Evolutionary conservation across 371 early-diverging fungal genomes (phyloP), one percentile per base, ranked within the genome.

Genomic region (Apophysomyces variabilis): DNA sequence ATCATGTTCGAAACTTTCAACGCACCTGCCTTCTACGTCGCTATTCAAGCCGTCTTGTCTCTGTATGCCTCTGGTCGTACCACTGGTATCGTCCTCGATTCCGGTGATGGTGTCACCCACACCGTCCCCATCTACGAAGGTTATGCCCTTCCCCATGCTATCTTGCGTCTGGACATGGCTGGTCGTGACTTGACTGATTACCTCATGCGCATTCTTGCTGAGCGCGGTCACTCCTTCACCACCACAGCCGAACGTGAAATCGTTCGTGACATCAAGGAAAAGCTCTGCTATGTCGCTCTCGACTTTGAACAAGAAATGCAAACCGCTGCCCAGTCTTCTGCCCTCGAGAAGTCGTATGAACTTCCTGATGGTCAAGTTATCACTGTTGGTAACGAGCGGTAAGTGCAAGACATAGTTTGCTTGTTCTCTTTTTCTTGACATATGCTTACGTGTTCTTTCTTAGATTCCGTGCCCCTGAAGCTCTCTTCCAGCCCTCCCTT

Each of bases 1-100:
- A 99, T 99, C 84, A 97, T 99, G 95, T 99, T 99, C 82, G 99
- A 99, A 87, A 98, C 98, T 39, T 99, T 99, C 92, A 97, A 99
- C 74, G 91, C 92, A 54, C 99, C 99, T 65, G 97, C 98, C 61
- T 94, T 99, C 93, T 99, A 99, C 85, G 97, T 99, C 69, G 93
- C 98, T 72, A 99, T 99, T 81, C 99, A 99, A 79, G 99, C 99
- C 68, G 98, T 97, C 26, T 88, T 99, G 58, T 97, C 97, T 69
- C 87, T 98, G 45, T 96, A 98, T 85, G 98, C 98, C 67, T 96
- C 99, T 69, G 99, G 99, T 78, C 96, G 99, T 90, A 99, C 99
- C 72, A 99, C 99, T 65, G 99, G 99, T 92, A 97, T 99, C 69
- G 99, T 99, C 64, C 90, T 99, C 58, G 99, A 99, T 86, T 99